Evolutionary conservation across 345 rosid species (phyloP).

Genomic region (Brassica rapa): DNA sequence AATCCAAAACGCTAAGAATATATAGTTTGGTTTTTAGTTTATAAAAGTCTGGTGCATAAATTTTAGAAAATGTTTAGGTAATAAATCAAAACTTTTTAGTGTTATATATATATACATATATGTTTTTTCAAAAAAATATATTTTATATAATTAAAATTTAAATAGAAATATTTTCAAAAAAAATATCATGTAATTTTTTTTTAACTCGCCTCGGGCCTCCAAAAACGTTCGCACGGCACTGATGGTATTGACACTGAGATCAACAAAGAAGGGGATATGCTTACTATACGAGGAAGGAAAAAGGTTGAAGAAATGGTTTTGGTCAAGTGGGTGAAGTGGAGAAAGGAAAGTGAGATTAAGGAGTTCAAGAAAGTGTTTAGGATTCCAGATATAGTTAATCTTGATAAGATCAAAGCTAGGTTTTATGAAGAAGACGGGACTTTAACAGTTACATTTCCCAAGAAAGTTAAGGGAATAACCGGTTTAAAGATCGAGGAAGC

Average conservation of each 20-base stretch:
- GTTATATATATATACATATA: no score
- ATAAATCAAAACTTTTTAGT: no score
- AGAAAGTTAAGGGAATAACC: slow-evolving; percentile 52
- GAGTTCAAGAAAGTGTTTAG: slow-evolving; percentile 56
- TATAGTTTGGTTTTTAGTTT: no score
- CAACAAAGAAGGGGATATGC: slow-evolving; percentile 60
- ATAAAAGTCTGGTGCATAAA: no score
- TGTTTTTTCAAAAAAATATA: no score
- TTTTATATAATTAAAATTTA: no score
- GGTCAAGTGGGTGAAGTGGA: slow-evolving; percentile 59
- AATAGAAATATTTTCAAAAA: no score
- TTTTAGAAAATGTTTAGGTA: no score
- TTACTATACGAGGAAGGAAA: slow-evolving; percentile 61
- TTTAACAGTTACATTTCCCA: slow-evolving; percentile 59
- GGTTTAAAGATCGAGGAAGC: slow-evolving; percentile 67
- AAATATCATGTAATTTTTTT: no score
- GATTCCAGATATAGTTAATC: slow-evolving; percentile 60
- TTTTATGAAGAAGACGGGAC: slow-evolving; percentile 55
- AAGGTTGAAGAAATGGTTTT: slow-evolving; percentile 67
- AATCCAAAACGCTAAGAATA: no score
- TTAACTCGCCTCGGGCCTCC: no score
- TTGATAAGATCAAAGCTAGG: slow-evolving; percentile 69
- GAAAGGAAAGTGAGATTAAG: slow-evolving; percentile 54
- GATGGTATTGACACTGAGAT: slow-evolving; percentile 59
- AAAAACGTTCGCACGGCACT: no score